Conservation (phyloP, 108 stramenopile species). For the Hondaea fermentalgiana region DNA sequence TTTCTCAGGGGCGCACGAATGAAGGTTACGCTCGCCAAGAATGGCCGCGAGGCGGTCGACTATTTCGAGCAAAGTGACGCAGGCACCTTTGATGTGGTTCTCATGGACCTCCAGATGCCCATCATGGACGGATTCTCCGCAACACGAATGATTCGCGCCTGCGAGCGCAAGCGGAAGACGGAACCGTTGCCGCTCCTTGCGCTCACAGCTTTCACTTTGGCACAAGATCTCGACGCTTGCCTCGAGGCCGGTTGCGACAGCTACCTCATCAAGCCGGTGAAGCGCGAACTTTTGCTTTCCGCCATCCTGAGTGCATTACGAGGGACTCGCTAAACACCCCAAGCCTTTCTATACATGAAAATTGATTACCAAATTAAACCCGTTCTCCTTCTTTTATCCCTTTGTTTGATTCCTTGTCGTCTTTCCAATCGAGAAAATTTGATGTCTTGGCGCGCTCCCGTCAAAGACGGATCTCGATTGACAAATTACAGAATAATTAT, state of each 20-base stretch:
- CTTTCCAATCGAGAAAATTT: too few species aligned
- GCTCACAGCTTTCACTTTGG: conserved; percentile 31
- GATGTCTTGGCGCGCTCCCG: too few species aligned
- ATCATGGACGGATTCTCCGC: conserved; percentile 57
- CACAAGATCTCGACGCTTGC: background rate
- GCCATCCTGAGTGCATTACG: background rate
- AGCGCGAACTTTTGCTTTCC: background rate
- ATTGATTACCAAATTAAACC: too few species aligned
- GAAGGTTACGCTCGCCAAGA: conserved; percentile 24
- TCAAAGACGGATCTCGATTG: too few species aligned
- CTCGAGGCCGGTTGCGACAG: background rate
- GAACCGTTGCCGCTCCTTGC: conserved; percentile 30
- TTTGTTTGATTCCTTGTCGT: too few species aligned
- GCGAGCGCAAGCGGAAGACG: conserved; percentile 22
- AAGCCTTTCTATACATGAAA: too few species aligned
- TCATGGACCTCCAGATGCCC: conserved; percentile 67
- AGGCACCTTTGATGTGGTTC: conserved; percentile 37
- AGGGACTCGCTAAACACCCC: too few species aligned
- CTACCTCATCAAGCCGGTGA: background rate
- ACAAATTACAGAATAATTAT: too few species aligned
- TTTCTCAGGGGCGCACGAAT: background rate
- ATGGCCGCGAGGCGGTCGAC: conserved; percentile 40
- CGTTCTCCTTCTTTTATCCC: too few species aligned
- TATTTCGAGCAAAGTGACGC: background rate
- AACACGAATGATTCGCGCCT: conserved; percentile 36